Percentiles rank a stretch among this genome's conserved stretches.
Evolutionary conservation across 495 filamentous ascomycete genomes (phyloP).

Genomic region (Daldinia bambusicola): DNA sequence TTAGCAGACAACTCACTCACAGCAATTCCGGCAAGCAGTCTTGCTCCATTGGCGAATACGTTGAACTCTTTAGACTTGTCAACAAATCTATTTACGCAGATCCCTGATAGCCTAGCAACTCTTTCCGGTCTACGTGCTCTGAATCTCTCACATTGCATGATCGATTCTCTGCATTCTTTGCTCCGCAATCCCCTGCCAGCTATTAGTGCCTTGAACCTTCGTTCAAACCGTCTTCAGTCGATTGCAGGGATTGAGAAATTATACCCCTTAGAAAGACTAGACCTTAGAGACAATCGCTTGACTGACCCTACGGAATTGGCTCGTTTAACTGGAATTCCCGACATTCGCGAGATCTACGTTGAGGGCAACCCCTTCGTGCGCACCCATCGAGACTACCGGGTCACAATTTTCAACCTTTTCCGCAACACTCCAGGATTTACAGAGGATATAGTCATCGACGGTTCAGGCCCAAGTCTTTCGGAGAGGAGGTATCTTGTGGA

Average conservation of each 20-base stretch:
- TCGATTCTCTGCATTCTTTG: slow-evolving; percentile 90
- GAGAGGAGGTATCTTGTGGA: slow-evolving; percentile 90
- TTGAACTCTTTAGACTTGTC: slow-evolving; percentile 92
- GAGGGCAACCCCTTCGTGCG: slow-evolving; percentile 89
- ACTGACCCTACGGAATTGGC: slow-evolving; percentile 91
- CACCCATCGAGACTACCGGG: slow-evolving; percentile 83
- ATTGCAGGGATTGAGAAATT: slow-evolving; percentile 91
- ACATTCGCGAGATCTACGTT: slow-evolving; percentile 92
- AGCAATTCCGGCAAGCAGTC: slow-evolving; percentile 74
- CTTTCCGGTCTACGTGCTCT: slow-evolving; percentile 85
- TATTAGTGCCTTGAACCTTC: slow-evolving; percentile 91
- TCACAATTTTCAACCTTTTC: slow-evolving; percentile 96
- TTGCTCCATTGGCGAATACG: slow-evolving; percentile 84
- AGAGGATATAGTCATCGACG: slow-evolving; percentile 91
- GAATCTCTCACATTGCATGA: slow-evolving; percentile 97
- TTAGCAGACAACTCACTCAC: slow-evolving; percentile 91
- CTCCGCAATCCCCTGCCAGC: slow-evolving; percentile 88
- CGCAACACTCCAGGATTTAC: slow-evolving; percentile 89
- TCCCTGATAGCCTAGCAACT: slow-evolving; percentile 86
- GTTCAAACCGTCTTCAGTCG: slow-evolving; percentile 86
- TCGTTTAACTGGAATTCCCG: slow-evolving; percentile 86
- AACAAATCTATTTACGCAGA: slow-evolving; percentile 86
- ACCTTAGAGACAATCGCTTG: slow-evolving; percentile 90
- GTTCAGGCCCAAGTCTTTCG: slow-evolving; percentile 77
- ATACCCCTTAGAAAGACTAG: slow-evolving; percentile 86